Evolutionary conservation across 2,329 filamentous ascomycete genomes (phyloP), one percentile per base, ranked within the genome.

Genomic region (Penicillium oxalicum): DNA sequence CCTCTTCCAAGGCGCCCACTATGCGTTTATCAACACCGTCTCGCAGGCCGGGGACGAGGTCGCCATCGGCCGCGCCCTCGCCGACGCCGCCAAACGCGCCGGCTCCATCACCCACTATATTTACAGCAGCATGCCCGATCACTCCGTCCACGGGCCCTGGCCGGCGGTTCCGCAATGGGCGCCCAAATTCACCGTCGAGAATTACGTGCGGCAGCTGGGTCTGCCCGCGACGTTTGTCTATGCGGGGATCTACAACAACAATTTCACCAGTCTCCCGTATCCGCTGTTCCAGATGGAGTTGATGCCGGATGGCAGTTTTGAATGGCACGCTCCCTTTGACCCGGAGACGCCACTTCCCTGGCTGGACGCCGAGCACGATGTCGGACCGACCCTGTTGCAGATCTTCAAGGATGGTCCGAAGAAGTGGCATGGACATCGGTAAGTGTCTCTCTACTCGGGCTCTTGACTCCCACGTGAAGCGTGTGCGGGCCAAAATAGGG

Each of bases 221-320:
- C 77, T 96, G 9, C 88, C 88, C 0, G 84, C 91, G 1, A 97
- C 91, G 0, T 97, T 95, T 68, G 85, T 96, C 56, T 96, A 96
- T 70, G 89, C 91, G 8, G 93, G 91, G 51, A 96, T 96, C 61
- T 98, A 97, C 77, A 95, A 97, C 77, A 97, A 97, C 72, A 97
- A 98, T 68, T 98, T 97, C 71, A 97, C 91, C 28, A 93, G 88
- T 40, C 77, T 96, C 29, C 83, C 83, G 1, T 97, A 95, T 64
- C 93, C 93, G 1, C 78, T 97, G 4, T 97, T 97, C 74, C 93
- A 91, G 72, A 95, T 96, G 87, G 89, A 94, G 55, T 74, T 95
- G 40, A 84, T 89, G 69, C 69, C 77, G 1, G 89, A 96, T 61
- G 90, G 88, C 13, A 90, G 87, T 46, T 96, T 96, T 66, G 75